A percentile compares a stretch with the other conserved stretches of the same genome.
Conservation (phyloP, 1,284 basidiomycete species). For the Chondrostereum purpureum region DNA sequence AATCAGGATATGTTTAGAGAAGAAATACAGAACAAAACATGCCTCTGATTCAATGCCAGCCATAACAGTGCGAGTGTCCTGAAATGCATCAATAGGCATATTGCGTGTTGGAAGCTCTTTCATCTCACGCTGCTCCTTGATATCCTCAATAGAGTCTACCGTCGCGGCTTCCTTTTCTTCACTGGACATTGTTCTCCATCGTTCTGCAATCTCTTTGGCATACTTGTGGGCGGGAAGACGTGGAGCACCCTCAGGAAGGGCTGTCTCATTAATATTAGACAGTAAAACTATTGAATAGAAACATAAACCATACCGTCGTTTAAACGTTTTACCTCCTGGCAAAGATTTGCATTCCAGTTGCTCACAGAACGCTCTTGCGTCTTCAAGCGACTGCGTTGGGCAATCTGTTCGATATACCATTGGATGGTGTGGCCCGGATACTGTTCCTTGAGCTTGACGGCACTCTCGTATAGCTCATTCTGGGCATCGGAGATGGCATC, state of each 20-base stretch:
- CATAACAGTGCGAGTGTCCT: slow-evolving; percentile 8
- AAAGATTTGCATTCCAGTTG: not conserved
- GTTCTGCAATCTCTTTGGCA: slow-evolving; percentile 1
- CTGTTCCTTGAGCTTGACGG: not conserved
- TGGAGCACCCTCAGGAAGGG: slow-evolving; percentile 5
- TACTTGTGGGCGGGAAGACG: slow-evolving; percentile 3
- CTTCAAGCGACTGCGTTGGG: not conserved
- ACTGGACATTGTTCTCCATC: slow-evolving; percentile 8
- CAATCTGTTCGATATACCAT: not conserved
- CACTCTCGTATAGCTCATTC: not conserved
- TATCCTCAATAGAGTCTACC: slow-evolving; percentile 1
- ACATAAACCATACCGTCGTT: slow-evolving; percentile 1
- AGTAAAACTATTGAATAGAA: not conserved
- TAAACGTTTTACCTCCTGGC: not conserved
- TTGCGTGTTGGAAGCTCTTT: slow-evolving; percentile 7
- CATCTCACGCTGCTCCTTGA: slow-evolving; percentile 5
- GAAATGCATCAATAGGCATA: slow-evolving; percentile 6
- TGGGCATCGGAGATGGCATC: not conserved
- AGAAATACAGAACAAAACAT: slow-evolving; percentile 1
- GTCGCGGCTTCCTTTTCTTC: slow-evolving; percentile 6
- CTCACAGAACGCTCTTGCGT: no score
- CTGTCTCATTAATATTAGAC: not conserved
- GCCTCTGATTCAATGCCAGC: slow-evolving; percentile 5
- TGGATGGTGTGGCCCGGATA: not conserved
- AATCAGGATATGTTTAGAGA: not conserved